A percentile compares a stretch with the other conserved stretches of the same genome.
Evolutionary conservation across 2,329 filamentous ascomycete genomes (phyloP).

Genomic region (Fusarium vanettenii): DNA sequence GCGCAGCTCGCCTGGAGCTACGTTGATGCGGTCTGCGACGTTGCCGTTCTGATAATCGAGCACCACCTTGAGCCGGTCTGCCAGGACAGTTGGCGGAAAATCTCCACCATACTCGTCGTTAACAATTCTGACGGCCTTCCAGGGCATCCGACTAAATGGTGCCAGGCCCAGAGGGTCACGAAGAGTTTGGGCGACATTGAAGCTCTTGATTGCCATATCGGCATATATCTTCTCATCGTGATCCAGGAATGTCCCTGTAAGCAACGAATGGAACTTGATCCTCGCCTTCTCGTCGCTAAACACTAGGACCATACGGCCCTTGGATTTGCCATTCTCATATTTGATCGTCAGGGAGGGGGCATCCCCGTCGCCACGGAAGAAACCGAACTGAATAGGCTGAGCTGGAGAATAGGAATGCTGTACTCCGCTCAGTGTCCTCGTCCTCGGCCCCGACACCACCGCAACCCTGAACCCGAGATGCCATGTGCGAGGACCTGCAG

Average conservation of each 20-base stretch:
- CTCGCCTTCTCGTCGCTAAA: slow-evolving; percentile 81
- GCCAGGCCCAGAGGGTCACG: slow-evolving; percentile 61
- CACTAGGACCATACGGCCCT: slow-evolving; percentile 79
- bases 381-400: slow-evolving; percentile 80
- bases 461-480: slow-evolving; percentile 85
- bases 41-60: slow-evolving; percentile 81
- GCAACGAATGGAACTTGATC: slow-evolving; percentile 75
- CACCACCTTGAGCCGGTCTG: slow-evolving; percentile 80
- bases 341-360: slow-evolving; percentile 77
- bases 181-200: slow-evolving; percentile 69
- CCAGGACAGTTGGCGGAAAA: slow-evolving; percentile 75
- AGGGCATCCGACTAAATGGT: slow-evolving; percentile 65
- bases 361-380: slow-evolving; percentile 77
- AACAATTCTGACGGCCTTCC: slow-evolving; percentile 77
- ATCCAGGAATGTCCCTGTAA: slow-evolving; percentile 78
- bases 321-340: slow-evolving; percentile 72
- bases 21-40: slow-evolving; percentile 85
- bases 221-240: slow-evolving; percentile 76
- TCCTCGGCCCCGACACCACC: slow-evolving; percentile 80
- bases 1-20: slow-evolving; percentile 79
- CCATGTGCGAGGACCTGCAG: slow-evolving; percentile 76
- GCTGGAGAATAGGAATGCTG: slow-evolving; percentile 75
- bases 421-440: slow-evolving; percentile 81
- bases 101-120: slow-evolving; percentile 75
- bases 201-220: slow-evolving; percentile 74